Base-by-base conservation (phyloP, 2,329 filamentous ascomycete species). In the Elsinoe australis region DNA sequence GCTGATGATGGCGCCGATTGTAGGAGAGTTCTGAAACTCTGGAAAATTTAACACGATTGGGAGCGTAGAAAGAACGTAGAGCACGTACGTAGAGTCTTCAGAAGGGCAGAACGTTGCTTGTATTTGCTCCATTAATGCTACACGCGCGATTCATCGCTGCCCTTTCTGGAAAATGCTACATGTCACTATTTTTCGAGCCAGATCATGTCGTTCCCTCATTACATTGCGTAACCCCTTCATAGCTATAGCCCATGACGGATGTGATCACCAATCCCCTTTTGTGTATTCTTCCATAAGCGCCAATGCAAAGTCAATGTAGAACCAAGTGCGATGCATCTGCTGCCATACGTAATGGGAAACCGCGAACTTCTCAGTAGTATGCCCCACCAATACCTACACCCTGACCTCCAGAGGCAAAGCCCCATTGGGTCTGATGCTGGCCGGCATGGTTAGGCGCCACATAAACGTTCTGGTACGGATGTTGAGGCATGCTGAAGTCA, bases 391-490 rank as follows among this genome's bases (percentile, higher is more conserved):
- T 26, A n/a, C 39, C 39, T 5, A 44, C 26, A 22, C 39, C 39
- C 12, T 44, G 39, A 8, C 39, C 39, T 31, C 39, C 39, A 19
- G 21, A 28, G 17, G 39, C 39, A 9, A 29, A 44, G 7, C 22
- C 22, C 39, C 39, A 38, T 18, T 36, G 32, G 5, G 45, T 36
- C 15, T 48, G 45, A 17, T 36, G 15, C 34, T 48, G 45, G 8
- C 45, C 45, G 10, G 45, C 31, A 28, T 48, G 45, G 55, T 76
- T 83, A 1, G 85, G 84, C 28, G 85, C 82, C 53, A 87, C 81
- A 58, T 90, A 94, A 65, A 82, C 82, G 44, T 81, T 80, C 60
- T 87, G 82, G 59, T 92, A 94, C 1, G 87, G 86, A 64, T 89
- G 85, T 54, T 87, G 82, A 3, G 85, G 82, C 56, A 83, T 71